Evolutionary conservation across 192 early-diverging fungal genomes (phyloP).

Genomic region (Podila epigama): DNA sequence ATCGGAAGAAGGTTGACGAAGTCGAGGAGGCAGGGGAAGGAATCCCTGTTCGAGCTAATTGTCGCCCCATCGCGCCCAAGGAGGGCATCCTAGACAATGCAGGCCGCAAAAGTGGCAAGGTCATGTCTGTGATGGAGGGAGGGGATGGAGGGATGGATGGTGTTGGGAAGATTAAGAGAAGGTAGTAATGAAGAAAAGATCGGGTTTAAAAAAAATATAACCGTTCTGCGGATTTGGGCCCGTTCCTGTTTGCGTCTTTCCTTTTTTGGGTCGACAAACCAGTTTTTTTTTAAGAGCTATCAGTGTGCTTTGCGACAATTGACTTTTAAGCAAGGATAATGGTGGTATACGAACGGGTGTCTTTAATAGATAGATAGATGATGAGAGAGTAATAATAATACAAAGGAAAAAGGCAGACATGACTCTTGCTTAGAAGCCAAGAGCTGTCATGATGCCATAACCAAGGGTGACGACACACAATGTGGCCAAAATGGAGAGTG

Average conservation of each 20-base stretch:
- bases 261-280: neutral
- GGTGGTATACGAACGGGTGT: neutral
- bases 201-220: neutral
- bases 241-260: too few species aligned
- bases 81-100: conserved; percentile 2
- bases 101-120: conserved; percentile 10
- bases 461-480: conserved; percentile 63
- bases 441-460: conserved; percentile 63
- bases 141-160: neutral
- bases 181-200: neutral
- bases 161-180: neutral
- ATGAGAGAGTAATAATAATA: neutral
- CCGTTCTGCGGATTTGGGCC: too few species aligned
- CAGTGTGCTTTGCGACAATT: neutral
- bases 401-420: neutral
- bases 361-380: neutral
- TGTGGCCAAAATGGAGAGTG: conserved; percentile 63
- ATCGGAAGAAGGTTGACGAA: neutral
- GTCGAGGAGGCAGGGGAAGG: neutral
- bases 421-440: conserved; percentile 27
- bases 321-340: neutral
- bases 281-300: too few species aligned
- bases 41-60: neutral
- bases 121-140: neutral
- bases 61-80: conserved; percentile 5